Conservation (phyloP, 495 filamentous ascomycete species). For the Pyrenopolyporus hunteri region DNA sequence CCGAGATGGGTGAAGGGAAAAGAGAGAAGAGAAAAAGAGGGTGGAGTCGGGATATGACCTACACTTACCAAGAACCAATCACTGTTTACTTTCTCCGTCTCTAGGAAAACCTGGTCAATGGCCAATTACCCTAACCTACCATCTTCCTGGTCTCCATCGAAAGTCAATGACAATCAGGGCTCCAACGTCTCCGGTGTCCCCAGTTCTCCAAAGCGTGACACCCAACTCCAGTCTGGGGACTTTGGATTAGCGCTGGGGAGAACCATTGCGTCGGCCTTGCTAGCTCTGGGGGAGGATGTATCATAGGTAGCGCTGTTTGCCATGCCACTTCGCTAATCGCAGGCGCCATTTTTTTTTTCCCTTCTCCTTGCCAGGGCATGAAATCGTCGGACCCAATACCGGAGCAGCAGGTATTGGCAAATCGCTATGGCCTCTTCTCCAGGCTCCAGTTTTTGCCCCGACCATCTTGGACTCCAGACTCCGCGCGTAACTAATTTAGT, state of each 20-base stretch:
- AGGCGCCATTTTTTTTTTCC: not conserved
- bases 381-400: not conserved
- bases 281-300: slow-evolving; percentile 10
- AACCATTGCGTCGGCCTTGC: not conserved
- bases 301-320: slow-evolving; percentile 17
- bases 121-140: no score
- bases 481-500: no score
- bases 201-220: not conserved
- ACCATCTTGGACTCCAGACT: not conserved
- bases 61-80: slow-evolving; percentile 15
- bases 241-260: slow-evolving; percentile 13
- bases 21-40: not conserved
- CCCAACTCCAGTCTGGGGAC: slow-evolving; percentile 1
- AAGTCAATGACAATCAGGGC: not conserved
- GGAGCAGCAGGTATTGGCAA: not conserved
- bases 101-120: slow-evolving; percentile 12
- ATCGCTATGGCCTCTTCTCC: not conserved
- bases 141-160: not conserved
- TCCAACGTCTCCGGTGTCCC: slow-evolving; percentile 1
- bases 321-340: slow-evolving; percentile 1
- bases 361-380: not conserved
- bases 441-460: not conserved
- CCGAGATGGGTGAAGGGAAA: slow-evolving; percentile 1
- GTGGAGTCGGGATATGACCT: slow-evolving; percentile 7
- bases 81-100: slow-evolving; percentile 1